Conservation (phyloP, 2,329 filamentous ascomycete species). For the Colletotrichum orbiculare region DNA sequence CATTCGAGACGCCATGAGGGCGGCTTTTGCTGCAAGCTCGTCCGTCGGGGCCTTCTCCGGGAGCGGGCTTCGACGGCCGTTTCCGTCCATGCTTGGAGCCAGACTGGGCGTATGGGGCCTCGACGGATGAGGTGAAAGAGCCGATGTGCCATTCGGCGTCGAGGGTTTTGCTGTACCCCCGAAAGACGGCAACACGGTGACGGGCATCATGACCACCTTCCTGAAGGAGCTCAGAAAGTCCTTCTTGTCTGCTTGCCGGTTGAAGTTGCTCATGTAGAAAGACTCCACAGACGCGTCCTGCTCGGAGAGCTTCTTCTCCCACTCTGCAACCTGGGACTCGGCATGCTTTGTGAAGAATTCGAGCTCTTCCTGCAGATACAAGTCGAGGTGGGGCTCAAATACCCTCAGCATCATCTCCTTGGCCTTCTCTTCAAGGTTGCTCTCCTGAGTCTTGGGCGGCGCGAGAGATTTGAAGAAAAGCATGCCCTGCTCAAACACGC, state of each 20-base stretch:
- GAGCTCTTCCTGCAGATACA: slow-evolving; percentile 92
- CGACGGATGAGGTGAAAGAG: slow-evolving; percentile 53
- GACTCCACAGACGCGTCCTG: slow-evolving; percentile 92
- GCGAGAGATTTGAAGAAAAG: slow-evolving; percentile 79
- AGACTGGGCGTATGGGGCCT: slow-evolving; percentile 62
- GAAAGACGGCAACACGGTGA: slow-evolving; percentile 84
- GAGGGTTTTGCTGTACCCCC: slow-evolving; percentile 40
- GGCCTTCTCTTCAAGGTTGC: slow-evolving; percentile 72
- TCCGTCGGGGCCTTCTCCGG: slow-evolving; percentile 81
- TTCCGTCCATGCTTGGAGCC: slow-evolving; percentile 50
- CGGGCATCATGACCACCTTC: slow-evolving; percentile 99
- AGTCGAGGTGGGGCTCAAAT: slow-evolving; percentile 93
- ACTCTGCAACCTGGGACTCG: slow-evolving; percentile 80
- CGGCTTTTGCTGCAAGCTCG: slow-evolving; percentile 96
- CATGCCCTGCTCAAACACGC: slow-evolving; percentile 86
- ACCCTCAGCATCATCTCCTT: slow-evolving; percentile 76
- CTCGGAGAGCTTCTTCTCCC: slow-evolving; percentile 92
- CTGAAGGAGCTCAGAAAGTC: slow-evolving; percentile 97
- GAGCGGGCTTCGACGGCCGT: slow-evolving; percentile 54
- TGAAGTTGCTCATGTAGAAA: slow-evolving; percentile 96
- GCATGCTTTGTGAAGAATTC: slow-evolving; percentile 84
- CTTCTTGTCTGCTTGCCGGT: slow-evolving; percentile 92
- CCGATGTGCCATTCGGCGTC: slow-evolving; percentile 44
- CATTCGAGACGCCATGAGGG: slow-evolving; percentile 92
- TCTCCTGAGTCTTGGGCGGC: slow-evolving; percentile 70